Conservation (phyloP, 139 green algal genomes). For the Coelastrella sp. region DNA sequence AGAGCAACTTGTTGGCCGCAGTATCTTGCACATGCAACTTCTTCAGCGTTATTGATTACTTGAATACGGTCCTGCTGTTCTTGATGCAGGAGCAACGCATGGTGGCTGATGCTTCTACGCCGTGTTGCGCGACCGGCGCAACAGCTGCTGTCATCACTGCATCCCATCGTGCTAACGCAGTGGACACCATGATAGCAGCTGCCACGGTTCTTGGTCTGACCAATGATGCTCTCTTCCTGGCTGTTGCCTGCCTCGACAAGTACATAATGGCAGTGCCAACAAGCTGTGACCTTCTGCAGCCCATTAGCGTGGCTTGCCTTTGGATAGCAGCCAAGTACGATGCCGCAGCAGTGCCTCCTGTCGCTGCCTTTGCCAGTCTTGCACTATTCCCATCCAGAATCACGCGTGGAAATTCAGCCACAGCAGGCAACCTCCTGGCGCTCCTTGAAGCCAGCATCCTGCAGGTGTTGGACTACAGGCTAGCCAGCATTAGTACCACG, state of each 20-base stretch:
- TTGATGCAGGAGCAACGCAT: too few relatives aligned
- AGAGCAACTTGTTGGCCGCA: too few relatives aligned
- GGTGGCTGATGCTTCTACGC: too few relatives aligned
- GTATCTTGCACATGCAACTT: too few relatives aligned
- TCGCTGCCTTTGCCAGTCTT: neutral
- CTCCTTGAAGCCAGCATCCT: neutral
- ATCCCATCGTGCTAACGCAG: neutral
- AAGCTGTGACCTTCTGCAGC: conserved; percentile 17
- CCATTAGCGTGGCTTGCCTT: conserved; percentile 21
- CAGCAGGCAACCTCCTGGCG: conserved; percentile 1
- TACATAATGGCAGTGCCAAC: neutral
- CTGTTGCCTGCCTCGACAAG: conserved; percentile 8
- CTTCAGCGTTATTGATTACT: too few relatives aligned
- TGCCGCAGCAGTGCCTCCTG: neutral
- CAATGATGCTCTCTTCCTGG: conserved; percentile 28
- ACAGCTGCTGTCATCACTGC: conserved; percentile 12
- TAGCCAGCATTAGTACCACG: neutral
- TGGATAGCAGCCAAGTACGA: conserved; percentile 33
- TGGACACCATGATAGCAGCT: conserved; percentile 30
- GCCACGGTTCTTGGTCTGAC: neutral
- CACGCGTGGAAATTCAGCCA: neutral
- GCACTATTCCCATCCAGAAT: neutral
- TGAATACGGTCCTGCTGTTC: too few relatives aligned
- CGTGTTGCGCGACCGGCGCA: too few relatives aligned
- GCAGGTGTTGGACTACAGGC: neutral